Evolutionary conservation across 208 protist species (phyloP), one percentile per base, ranked within the genome.

Genomic region (Acanthamoeba healyi): DNA sequence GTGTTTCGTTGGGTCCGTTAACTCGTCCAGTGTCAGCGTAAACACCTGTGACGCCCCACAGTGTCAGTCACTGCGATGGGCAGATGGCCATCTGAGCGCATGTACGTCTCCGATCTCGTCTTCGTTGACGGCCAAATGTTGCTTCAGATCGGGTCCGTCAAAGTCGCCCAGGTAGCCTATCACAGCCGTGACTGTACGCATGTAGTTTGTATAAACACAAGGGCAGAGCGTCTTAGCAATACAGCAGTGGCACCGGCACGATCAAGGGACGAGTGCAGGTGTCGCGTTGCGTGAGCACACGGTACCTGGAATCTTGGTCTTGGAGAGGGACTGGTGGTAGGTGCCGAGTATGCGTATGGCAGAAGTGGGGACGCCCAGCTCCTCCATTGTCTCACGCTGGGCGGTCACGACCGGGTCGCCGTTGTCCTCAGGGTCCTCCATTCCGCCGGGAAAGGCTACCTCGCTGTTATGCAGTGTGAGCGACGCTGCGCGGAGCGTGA

Each of bases 371-470:
- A 93, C 26, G 63, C 87, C 87, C 36, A 93, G 5, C 63, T 93
- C 87, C 63, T 93, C 87, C 34, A 40, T 29, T 32, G 87, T 93
- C 44, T 93, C 87, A 32, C 87, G 87, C 9, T 24, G 63, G n/a
- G 87, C 87, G 12, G 87, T 93, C 22, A 44, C 87, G 12, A 93
- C 65, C 24, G 87, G 87, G 40, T 72, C 56, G 38, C 87, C 63
- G 19, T 79, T 29, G 65, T 93, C 87, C 29, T 79, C 87, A 10
- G 56, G 63, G n/a, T 93, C 87, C 34, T 40, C 63, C 65, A 81
- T 93, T 1, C 87, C 87, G 40, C 87, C 87, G 1, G 87, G 87
- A 79, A 93, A 93, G n/a, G n/a, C 63, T 81, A 77, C 84, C 38
- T 90, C 84, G 54, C 84, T 49, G 38, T 42, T n/a, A 54, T 90